A percentile compares a stretch with the other conserved stretches of the same genome.
These are phyloP conservation scores for Alternaria triticina DNA, from an alignment of 2,329 filamentous ascomycete genomes.

Conservation along the genomic window DNA sequence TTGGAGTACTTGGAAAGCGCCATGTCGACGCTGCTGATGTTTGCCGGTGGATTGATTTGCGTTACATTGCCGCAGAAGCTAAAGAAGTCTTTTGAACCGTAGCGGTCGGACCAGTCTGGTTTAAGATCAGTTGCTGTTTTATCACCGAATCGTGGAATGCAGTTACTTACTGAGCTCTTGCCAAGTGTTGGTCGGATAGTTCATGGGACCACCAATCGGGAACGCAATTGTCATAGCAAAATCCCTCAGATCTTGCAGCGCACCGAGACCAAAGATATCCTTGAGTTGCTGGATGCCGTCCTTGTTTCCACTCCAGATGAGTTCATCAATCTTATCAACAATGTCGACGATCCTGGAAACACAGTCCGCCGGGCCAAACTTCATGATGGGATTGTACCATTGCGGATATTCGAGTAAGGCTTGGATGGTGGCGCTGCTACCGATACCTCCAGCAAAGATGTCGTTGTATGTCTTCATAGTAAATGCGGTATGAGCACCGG, in stretches of 20 bases:
- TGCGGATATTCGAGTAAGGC: conserved; percentile 54
- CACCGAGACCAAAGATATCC: conserved; percentile 56
- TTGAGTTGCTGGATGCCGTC: conserved; percentile 55
- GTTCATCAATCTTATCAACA: conserved; percentile 57
- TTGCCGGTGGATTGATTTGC: conserved; percentile 52
- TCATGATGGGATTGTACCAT: conserved; percentile 60
- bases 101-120: conserved; percentile 51
- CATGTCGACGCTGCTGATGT: conserved; percentile 55
- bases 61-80: conserved; percentile 61
- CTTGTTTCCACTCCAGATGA: conserved; percentile 53
- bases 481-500: conserved; percentile 54
- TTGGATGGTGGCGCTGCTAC: conserved; percentile 54
- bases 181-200: conserved; percentile 60
- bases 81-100: conserved; percentile 57
- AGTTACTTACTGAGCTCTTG: conserved; percentile 54
- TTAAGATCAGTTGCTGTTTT: neutral
- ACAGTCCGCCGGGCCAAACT: conserved; percentile 58
- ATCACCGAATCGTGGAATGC: neutral
- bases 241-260: conserved; percentile 54
- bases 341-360: conserved; percentile 58
- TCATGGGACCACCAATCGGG: conserved; percentile 56
- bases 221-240: conserved; percentile 58
- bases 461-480: conserved; percentile 56
- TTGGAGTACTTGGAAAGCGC: conserved; percentile 57
- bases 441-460: conserved; percentile 58